Percentiles rank a stretch among this genome's conserved stretches.
phyloP scores from a whole-genome alignment of 495 filamentous ascomycete genomes.

The Mytilinidion resinicola region DNA sequence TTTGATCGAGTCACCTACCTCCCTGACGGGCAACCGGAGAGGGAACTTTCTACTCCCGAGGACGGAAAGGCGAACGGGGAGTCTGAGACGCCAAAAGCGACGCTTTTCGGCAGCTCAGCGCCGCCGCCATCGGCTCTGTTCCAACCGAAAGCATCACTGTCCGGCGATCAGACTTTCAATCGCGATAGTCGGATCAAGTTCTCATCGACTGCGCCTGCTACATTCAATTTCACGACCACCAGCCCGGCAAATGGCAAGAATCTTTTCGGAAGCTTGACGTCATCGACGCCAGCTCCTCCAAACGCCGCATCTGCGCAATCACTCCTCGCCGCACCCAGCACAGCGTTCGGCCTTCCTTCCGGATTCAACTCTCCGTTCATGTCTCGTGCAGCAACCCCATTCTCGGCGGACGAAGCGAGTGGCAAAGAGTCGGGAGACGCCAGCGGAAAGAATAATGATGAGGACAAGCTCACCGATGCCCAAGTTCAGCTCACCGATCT shows the following conservation, averaged over 20 bases:
- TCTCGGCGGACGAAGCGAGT: slow-evolving; percentile 21
- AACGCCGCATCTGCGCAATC: neutral
- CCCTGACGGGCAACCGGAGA: neutral
- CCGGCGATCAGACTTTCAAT: slow-evolving; percentile 22
- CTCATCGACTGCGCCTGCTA: neutral
- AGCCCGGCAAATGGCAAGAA: neutral
- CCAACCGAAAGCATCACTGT: neutral
- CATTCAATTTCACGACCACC: slow-evolving; percentile 12
- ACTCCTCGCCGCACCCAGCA: neutral
- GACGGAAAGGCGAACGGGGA: neutral
- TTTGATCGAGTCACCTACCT: neutral
- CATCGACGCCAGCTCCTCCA: neutral
- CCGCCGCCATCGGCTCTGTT: neutral
- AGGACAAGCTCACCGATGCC: slow-evolving; percentile 9
- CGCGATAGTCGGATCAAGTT: slow-evolving; percentile 28
- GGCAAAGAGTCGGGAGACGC: slow-evolving; percentile 8
- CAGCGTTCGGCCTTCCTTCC: neutral
- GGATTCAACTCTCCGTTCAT: slow-evolving; percentile 1
- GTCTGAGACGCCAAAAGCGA: neutral
- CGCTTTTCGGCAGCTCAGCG: neutral
- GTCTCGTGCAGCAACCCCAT: slow-evolving; percentile 29
- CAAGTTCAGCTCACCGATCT: slow-evolving; percentile 27
- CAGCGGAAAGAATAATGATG: neutral
- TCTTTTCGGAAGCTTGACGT: neutral
- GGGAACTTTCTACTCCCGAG: neutral